These are phyloP conservation scores for Globisporangium iwayamae DNA, from an alignment of 352 stramenopile species.

Conservation along the genomic window DNA sequence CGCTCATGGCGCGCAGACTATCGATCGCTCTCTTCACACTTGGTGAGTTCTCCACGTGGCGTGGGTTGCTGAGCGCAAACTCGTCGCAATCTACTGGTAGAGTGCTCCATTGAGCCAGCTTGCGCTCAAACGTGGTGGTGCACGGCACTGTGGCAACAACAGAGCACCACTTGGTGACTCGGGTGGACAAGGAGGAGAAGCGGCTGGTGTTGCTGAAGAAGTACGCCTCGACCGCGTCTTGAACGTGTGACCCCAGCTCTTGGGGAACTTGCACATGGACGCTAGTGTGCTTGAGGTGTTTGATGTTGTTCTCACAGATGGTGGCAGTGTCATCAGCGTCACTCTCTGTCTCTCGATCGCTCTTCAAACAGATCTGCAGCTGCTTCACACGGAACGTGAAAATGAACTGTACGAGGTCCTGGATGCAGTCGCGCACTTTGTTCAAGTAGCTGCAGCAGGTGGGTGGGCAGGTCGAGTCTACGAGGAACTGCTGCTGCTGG, in stretches of 20 bases:
- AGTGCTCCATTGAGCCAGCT: not conserved
- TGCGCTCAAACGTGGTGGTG: not conserved
- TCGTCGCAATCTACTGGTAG: not conserved
- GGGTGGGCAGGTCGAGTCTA: not conserved
- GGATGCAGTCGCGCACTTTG: constrained; percentile 30
- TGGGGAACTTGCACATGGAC: not conserved
- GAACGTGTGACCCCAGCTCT: not conserved
- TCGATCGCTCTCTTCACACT: constrained; percentile 18
- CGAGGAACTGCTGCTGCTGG: constrained; percentile 1
- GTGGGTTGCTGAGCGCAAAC: constrained; percentile 4
- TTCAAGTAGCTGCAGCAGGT: constrained; percentile 26
- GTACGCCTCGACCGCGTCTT: constrained; percentile 5
- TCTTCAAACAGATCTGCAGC: constrained; percentile 2
- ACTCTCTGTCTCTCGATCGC: not conserved
- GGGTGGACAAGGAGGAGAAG: not conserved
- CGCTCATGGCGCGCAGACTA: constrained; percentile 20
- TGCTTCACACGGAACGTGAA: constrained; percentile 25
- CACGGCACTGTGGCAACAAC: not conserved
- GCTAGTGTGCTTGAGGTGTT: not conserved
- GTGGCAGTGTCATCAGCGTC: not conserved
- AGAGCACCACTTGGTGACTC: constrained; percentile 4
- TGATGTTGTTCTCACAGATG: not conserved
- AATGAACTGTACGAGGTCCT: constrained; percentile 33
- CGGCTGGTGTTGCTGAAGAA: not conserved
- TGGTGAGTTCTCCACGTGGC: not conserved